phyloP scores from a whole-genome alignment of 2,329 filamentous ascomycete genomes.

The Diaporthe eres region DNA sequence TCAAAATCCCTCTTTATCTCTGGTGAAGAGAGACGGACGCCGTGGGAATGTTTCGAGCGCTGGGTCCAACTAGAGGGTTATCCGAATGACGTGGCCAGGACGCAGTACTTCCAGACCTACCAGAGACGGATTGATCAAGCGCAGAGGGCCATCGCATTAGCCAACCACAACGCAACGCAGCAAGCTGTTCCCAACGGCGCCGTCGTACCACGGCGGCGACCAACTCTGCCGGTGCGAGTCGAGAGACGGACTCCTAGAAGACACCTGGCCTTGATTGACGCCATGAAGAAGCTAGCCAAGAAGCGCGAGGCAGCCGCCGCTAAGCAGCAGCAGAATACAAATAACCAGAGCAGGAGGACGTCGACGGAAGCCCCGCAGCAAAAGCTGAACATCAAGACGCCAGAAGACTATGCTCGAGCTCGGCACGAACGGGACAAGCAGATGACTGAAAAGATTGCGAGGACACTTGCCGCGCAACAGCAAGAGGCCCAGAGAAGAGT shows the following conservation, averaged over 20 bases:
- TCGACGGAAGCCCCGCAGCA: slow-evolving; percentile 74
- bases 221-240: slow-evolving; percentile 85
- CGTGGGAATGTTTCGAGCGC: slow-evolving; percentile 98
- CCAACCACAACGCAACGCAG: slow-evolving; percentile 64
- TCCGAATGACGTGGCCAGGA: slow-evolving; percentile 94
- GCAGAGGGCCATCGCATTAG: slow-evolving; percentile 67
- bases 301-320: slow-evolving; percentile 88
- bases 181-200: slow-evolving; percentile 54
- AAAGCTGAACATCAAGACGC: slow-evolving; percentile 76
- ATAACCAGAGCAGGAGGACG: slow-evolving; percentile 86
- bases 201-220: slow-evolving; percentile 72
- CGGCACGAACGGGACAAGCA: slow-evolving; percentile 88
- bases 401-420: slow-evolving; percentile 90
- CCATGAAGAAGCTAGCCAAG: slow-evolving; percentile 95
- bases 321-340: slow-evolving; percentile 87
- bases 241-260: slow-evolving; percentile 89
- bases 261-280: slow-evolving; percentile 90
- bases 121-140: slow-evolving; percentile 72
- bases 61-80: slow-evolving; percentile 95
- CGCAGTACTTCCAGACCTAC: slow-evolving; percentile 89
- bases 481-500: slow-evolving; percentile 73
- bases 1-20: slow-evolving; percentile 84
- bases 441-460: slow-evolving; percentile 71
- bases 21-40: slow-evolving; percentile 89
- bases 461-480: slow-evolving; percentile 62